These are phyloP conservation scores for Krasilnikovozyma curviuscula DNA, from an alignment of 768 basidiomycete species.

Conservation along the genomic window DNA sequence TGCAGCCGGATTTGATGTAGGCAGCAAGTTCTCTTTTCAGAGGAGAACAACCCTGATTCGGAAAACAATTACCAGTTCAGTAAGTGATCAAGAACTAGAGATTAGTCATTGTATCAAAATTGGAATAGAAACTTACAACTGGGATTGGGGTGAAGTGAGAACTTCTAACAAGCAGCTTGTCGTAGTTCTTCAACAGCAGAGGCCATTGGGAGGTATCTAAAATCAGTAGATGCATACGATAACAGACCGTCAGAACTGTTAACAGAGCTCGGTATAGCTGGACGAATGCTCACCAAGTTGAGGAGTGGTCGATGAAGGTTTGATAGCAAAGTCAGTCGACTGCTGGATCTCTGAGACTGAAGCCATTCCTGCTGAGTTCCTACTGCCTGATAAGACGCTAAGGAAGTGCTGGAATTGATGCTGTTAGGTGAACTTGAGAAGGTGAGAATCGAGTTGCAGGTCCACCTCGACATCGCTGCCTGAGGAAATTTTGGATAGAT, in stretches of 20 bases:
- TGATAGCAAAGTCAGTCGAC: conserved; percentile 26
- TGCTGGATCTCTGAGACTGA: conserved; percentile 23
- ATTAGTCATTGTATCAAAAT: no score
- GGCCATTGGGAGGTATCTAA: conserved; percentile 92
- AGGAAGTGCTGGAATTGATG: no score
- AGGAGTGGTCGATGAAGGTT: conserved; percentile 24
- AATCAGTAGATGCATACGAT: neutral
- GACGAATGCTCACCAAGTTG: conserved; percentile 26
- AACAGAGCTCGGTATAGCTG: no score
- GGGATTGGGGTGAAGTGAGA: conserved; percentile 98
- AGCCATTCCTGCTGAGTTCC: no score
- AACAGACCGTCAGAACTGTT: no score
- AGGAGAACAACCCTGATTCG: conserved; percentile 53
- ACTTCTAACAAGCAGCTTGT: conserved; percentile 81
- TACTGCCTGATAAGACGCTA: no score
- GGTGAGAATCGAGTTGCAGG: no score
- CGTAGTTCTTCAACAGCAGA: conserved; percentile 92
- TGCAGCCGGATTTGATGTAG: conserved; percentile 96
- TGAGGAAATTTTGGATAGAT: no score
- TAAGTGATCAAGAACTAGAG: no score
- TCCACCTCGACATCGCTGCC: no score
- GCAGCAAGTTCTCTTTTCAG: conserved; percentile 78
- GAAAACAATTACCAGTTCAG: no score
- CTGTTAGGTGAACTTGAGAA: no score
- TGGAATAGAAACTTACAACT: conserved; percentile 25